Conservation (phyloP, 768 basidiomycete genomes). For the Panaeolus cyanescens region DNA sequence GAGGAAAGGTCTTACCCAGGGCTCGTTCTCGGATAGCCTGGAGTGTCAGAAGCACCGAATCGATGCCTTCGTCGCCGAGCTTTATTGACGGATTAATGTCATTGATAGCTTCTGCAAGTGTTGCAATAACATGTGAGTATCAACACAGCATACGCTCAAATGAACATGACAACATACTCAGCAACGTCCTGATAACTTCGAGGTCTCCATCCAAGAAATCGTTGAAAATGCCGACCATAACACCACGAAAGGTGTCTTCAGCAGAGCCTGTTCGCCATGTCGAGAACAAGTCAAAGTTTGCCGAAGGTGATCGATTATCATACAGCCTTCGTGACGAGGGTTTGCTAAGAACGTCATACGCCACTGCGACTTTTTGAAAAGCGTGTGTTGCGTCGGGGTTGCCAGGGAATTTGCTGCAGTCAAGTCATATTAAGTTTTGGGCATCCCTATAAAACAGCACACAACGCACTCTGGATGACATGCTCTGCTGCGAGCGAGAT, state of each 20-base stretch:
- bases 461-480: constrained; percentile 87
- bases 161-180: constrained; percentile 52
- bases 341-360: constrained; percentile 79
- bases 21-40: constrained; percentile 73
- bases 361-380: constrained; percentile 85
- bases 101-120: constrained; percentile 63
- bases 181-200: constrained; percentile 77
- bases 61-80: constrained; percentile 77
- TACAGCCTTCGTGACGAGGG: constrained; percentile 70
- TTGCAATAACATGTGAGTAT: neutral
- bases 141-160: neutral
- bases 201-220: constrained; percentile 87
- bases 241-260: constrained; percentile 79
- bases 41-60: constrained; percentile 71
- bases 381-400: constrained; percentile 79
- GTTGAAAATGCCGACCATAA: constrained; percentile 72
- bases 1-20: constrained; percentile 55
- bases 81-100: constrained; percentile 79
- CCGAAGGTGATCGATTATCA: constrained; percentile 54
- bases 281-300: constrained; percentile 55
- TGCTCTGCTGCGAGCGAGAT: constrained; percentile 69
- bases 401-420: constrained; percentile 73
- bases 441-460: neutral
- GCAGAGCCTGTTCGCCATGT: constrained; percentile 56
- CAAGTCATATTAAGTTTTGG: constrained; percentile 10